phyloP scores from a whole-genome alignment of 2,329 filamentous ascomycete genomes.

The Fusarium proliferatum region DNA sequence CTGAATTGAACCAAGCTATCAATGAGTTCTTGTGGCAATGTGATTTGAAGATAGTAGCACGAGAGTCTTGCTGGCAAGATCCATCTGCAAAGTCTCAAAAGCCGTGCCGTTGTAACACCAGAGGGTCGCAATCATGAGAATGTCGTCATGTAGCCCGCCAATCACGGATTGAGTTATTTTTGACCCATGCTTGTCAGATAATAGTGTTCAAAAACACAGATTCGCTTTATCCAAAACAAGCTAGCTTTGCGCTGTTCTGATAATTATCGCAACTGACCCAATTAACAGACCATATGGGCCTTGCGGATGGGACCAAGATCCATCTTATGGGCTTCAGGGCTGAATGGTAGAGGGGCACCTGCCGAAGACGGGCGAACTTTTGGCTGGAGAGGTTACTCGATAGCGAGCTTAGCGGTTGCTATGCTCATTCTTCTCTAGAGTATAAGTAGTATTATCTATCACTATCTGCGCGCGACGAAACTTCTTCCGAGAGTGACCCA shows the following conservation, averaged over 20 bases:
- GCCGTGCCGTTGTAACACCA: not conserved
- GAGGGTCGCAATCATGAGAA: not conserved
- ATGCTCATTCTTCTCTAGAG: not conserved
- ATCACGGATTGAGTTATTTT: not conserved
- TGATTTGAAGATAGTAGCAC: too few relatives aligned
- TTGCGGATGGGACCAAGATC: not conserved
- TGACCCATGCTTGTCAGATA: constrained; percentile 1
- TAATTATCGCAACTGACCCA: not conserved
- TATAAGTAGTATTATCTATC: not conserved
- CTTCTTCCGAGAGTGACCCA: fast-evolving
- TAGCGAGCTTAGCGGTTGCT: not conserved
- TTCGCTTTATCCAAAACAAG: not conserved
- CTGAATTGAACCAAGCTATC: not conserved
- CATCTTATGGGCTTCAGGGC: not conserved
- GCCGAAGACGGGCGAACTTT: not conserved
- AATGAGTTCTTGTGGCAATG: not conserved
- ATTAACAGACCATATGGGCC: not conserved
- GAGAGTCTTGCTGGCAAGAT: not conserved
- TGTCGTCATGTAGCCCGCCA: not conserved
- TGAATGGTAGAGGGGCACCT: not conserved
- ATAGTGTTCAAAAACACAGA: not conserved
- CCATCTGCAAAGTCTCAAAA: not conserved
- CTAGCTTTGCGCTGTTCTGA: constrained; percentile 10
- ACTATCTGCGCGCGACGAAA: fast-evolving
- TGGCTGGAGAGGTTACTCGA: fast-evolving